Conservation (phyloP, 192 early-diverging fungal genomes). For the Spizellomyces punctatus region DNA sequence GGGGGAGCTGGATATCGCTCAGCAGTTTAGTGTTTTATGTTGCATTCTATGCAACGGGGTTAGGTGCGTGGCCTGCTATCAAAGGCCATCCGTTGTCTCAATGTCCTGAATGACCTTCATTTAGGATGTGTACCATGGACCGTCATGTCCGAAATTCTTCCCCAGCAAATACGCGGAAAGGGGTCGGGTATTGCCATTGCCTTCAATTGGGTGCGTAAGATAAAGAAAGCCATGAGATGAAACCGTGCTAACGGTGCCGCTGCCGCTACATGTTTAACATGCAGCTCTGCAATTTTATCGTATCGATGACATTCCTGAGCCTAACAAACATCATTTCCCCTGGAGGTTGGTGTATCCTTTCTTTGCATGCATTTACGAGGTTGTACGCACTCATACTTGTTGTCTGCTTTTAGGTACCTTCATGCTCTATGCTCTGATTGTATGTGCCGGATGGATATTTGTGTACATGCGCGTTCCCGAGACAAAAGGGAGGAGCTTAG, state of each 20-base stretch:
- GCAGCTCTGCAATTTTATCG: slow-evolving; percentile 2
- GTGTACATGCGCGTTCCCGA: slow-evolving; percentile 9
- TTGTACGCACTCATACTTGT: too few species aligned
- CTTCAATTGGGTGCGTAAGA: slow-evolving; percentile 5
- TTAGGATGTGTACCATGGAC: slow-evolving; percentile 16
- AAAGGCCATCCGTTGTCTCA: too few species aligned
- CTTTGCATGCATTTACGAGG: too few species aligned
- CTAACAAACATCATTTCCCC: slow-evolving; percentile 7
- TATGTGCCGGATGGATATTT: slow-evolving; percentile 7
- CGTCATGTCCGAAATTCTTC: slow-evolving; percentile 10
- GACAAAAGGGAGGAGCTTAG: slow-evolving; percentile 7
- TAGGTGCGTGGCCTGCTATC: neutral
- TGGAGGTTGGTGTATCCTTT: too few species aligned
- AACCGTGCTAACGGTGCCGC: neutral
- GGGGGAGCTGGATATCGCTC: slow-evolving; percentile 3
- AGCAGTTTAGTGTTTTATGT: slow-evolving; percentile 10
- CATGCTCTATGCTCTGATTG: neutral
- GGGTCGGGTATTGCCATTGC: slow-evolving; percentile 14
- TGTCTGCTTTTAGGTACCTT: slow-evolving; percentile 2
- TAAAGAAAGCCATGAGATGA: neutral
- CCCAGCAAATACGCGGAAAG: slow-evolving; percentile 11
- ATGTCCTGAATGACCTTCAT: neutral
- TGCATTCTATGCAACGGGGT: neutral
- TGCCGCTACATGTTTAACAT: neutral
- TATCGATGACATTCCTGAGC: slow-evolving; percentile 3